Evolutionary conservation across 257 asterid species (phyloP).

Genomic region (Gentiana dahurica): DNA sequence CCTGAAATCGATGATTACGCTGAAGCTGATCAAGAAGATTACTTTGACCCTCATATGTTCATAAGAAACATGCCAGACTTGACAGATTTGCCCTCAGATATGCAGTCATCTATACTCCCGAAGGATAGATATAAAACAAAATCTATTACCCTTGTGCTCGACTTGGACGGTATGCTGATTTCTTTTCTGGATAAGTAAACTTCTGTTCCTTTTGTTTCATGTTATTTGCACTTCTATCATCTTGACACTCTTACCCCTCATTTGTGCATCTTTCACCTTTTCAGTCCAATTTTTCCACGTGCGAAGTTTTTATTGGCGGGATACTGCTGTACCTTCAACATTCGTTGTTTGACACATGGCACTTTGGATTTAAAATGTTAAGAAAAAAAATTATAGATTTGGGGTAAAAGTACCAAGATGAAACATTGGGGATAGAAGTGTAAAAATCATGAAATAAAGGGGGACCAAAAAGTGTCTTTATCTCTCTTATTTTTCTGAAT

Average conservation of each 20-base stretch:
- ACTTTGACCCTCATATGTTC: constrained; percentile 81
- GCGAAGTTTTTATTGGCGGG: neutral
- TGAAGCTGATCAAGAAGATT: constrained; percentile 55
- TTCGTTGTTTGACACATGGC: no score
- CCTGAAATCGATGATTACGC: constrained; percentile 27
- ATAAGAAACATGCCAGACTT: constrained; percentile 63
- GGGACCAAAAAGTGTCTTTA: no score
- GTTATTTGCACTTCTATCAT: no score
- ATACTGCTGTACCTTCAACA: neutral
- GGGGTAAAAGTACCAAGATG: no score
- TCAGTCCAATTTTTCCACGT: no score
- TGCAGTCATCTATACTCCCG: constrained; percentile 28
- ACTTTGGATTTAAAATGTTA: neutral
- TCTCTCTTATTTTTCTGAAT: no score
- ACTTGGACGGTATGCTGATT: constrained; percentile 70
- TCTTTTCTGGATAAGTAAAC: neutral
- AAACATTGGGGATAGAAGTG: no score
- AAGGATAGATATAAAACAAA: constrained; percentile 35
- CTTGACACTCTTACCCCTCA: no score
- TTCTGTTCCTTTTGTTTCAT: no score
- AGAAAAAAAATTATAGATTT: no score
- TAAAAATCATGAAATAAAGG: no score
- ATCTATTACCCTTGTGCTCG: constrained; percentile 72
- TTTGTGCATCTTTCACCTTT: no score
- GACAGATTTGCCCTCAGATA: constrained; percentile 29